phyloP scores from a whole-genome alignment of 257 asterid species.

The Jacaranda mimosifolia region DNA sequence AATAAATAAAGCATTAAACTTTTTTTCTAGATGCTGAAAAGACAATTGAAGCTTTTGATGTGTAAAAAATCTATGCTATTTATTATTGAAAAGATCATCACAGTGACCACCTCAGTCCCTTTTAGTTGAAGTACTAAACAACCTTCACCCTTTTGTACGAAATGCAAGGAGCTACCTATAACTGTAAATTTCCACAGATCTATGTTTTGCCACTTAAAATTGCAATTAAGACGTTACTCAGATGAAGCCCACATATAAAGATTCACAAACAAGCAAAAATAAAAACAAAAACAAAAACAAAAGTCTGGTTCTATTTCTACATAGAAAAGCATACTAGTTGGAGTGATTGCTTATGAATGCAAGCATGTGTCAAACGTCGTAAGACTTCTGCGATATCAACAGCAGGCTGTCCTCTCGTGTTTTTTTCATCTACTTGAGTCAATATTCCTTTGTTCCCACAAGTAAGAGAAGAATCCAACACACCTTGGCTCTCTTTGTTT shows the following conservation, averaged over 20 bases:
- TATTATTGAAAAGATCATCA: neutral
- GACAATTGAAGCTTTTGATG: neutral
- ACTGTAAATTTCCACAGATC: neutral
- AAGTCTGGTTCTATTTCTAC: neutral
- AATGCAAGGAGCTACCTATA: neutral
- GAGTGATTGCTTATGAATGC: slow-evolving; percentile 92
- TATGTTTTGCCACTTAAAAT: neutral
- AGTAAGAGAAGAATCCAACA: slow-evolving; percentile 43
- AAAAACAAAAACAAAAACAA: slow-evolving; percentile 1
- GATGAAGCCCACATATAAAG: neutral
- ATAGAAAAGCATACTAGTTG: slow-evolving; percentile 70
- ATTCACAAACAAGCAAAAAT: slow-evolving; percentile 8
- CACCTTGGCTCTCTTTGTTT: slow-evolving; percentile 47
- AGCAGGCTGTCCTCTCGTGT: slow-evolving; percentile 81
- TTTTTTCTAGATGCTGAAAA: neutral
- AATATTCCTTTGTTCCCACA: slow-evolving; percentile 61
- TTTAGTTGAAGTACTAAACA: neutral
- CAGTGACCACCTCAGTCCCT: neutral
- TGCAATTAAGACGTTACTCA: too few relatives aligned
- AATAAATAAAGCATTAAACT: neutral
- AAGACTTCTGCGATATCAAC: slow-evolving; percentile 96
- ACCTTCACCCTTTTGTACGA: neutral
- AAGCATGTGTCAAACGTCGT: slow-evolving; percentile 98
- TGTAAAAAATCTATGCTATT: neutral
- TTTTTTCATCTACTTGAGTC: slow-evolving; percentile 77